Percentiles rank a stretch among this genome's conserved stretches.
phyloP scores from a whole-genome alignment of 768 basidiomycete species.

The Collybiopsis confluens region DNA sequence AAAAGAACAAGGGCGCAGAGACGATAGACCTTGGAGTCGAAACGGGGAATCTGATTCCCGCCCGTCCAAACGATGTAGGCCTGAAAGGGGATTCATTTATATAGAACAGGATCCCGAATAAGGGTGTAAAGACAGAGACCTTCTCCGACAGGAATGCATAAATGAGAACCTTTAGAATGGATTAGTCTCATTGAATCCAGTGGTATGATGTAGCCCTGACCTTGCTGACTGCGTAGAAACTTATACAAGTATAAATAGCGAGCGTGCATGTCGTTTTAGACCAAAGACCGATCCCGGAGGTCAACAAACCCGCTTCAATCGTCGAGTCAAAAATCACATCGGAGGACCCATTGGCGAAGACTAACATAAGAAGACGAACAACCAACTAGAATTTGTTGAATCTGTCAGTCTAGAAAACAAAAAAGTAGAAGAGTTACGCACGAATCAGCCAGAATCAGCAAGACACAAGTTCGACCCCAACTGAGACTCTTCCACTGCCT shows the following conservation, averaged over 20 bases:
- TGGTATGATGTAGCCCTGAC: neutral
- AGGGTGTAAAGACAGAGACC: neutral
- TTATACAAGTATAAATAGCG: slow-evolving; percentile 2
- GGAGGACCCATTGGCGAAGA: neutral
- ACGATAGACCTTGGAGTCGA: slow-evolving; percentile 1
- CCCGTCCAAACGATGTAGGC: slow-evolving; percentile 9
- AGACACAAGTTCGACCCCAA: slow-evolving; percentile 5
- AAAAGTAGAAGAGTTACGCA: too few relatives aligned
- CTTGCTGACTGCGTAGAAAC: slow-evolving; percentile 9
- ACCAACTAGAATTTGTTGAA: neutral
- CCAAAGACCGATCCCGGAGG: neutral
- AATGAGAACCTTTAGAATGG: neutral
- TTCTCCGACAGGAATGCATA: slow-evolving; percentile 7
- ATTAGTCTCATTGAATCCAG: too few relatives aligned
- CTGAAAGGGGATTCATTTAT: neutral
- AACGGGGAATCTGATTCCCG: slow-evolving; percentile 2
- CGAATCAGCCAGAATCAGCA: slow-evolving; percentile 2
- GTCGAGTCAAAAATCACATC: too few relatives aligned
- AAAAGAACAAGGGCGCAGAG: slow-evolving; percentile 1
- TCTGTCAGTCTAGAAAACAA: too few relatives aligned
- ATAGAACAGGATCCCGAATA: too few relatives aligned
- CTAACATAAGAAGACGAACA: slow-evolving; percentile 4
- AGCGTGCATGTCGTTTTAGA: neutral
- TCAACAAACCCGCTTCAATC: neutral
- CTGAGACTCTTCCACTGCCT: slow-evolving; percentile 8